Base-by-base conservation (phyloP, 139 green algal species). In the Chlorella ohadii region DNA sequence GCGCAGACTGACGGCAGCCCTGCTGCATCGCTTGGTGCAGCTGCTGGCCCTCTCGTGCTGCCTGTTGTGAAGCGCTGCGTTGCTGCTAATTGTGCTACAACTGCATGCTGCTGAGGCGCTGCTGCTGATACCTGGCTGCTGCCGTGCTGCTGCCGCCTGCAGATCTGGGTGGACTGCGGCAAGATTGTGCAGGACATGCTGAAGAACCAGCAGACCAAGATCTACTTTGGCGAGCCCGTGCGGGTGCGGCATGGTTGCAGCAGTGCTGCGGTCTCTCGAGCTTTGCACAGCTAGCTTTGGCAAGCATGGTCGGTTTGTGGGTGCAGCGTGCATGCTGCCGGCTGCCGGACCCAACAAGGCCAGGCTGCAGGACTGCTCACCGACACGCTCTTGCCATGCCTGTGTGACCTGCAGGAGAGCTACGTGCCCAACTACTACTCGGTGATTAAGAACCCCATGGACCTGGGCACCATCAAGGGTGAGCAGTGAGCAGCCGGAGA, bases 371-470 rank as follows among this genome's bases (percentile, higher is more conserved):
- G 61, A 70, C 36, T 88, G 25, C 33, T 86, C 28, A 76, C 63
- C 28, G 44, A n/a, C n/a, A n/a, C n/a, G n/a, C n/a, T n/a, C n/a
- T n/a, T n/a, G n/a, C n/a, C n/a, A n/a, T n/a, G n/a, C n/a, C n/a
- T n/a, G n/a, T n/a, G n/a, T n/a, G n/a, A n/a, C n/a, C 51, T 59
- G 22, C 27, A 65, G 83, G 66, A 56, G 47, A 57, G 86, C 51
- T 78, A 87, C 59, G 83, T 77, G 38, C 84, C 86, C 11, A 90
- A 94, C 77, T 97, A 97, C 85, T 91, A 93, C 79, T 64, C 72
- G 1, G 86, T 95, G 17, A 92, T 97, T 78, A 96, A 93, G 44
- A 72, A 87, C 25, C 94, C 94, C 19, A 97, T 96, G 89, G 94
- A 97, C 79, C 81, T 94, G 23, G 91, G 90, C 57, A 94, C 87